Percentiles rank a stretch among this genome's conserved stretches.
These are phyloP conservation scores for Corylus avellana DNA, from an alignment of 306 rosid species.

Conservation along the genomic window DNA sequence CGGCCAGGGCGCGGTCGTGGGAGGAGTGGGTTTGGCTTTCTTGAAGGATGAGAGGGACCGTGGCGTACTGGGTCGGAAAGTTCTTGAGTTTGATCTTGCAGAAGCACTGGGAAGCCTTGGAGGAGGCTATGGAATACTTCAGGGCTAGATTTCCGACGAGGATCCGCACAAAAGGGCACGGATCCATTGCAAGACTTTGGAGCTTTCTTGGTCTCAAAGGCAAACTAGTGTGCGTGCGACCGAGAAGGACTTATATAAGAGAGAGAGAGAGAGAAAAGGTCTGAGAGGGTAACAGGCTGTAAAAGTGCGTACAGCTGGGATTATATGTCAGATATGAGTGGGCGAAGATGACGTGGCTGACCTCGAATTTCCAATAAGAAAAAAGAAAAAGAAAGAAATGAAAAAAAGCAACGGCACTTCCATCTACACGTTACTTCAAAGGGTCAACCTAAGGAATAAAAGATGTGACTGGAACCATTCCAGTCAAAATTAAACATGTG, in stretches of 20 bases:
- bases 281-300: too few relatives aligned
- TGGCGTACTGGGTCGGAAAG: conserved; percentile 56
- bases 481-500: too few relatives aligned
- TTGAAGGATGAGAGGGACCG: conserved; percentile 54
- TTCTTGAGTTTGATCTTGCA: conserved; percentile 68
- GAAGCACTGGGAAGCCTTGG: conserved; percentile 68
- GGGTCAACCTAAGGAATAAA: too few relatives aligned
- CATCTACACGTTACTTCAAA: too few relatives aligned
- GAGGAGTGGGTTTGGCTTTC: conserved; percentile 36
- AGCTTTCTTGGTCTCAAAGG: neutral
- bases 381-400: too few relatives aligned
- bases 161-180: conserved; percentile 68
- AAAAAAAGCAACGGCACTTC: too few relatives aligned
- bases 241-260: neutral
- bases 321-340: too few relatives aligned
- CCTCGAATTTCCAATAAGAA: too few relatives aligned
- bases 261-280: neutral
- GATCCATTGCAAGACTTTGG: conserved; percentile 53
- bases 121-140: conserved; percentile 60
- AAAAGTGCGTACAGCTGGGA: too few relatives aligned
- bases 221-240: neutral
- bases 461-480: too few relatives aligned
- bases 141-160: conserved; percentile 69
- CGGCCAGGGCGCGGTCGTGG: conserved; percentile 45
- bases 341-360: too few relatives aligned